Conservation (phyloP, 106 monocot species). For the Apostasia ramifera region DNA sequence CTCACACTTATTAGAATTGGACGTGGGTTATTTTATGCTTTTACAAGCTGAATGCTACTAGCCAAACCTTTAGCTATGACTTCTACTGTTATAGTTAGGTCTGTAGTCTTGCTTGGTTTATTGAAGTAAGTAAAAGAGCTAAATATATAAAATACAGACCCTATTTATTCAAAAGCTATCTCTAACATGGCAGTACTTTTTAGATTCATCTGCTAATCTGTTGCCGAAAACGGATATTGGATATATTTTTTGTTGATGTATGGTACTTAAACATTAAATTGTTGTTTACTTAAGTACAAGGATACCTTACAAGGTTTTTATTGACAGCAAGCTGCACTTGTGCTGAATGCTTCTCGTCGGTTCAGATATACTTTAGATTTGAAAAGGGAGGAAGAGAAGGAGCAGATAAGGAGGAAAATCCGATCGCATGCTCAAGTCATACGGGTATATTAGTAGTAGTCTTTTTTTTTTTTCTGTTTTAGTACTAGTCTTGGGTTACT, state of each 20-base stretch:
- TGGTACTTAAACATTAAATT: neutral
- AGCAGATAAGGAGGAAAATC: slow-evolving; percentile 71
- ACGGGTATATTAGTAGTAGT: slow-evolving; percentile 42
- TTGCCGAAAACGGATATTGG: neutral
- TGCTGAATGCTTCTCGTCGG: slow-evolving; percentile 91
- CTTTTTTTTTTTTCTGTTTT: slow-evolving; percentile 2
- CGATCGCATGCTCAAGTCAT: slow-evolving; percentile 96
- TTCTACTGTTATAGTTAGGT: too few relatives aligned
- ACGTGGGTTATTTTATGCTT: too few relatives aligned
- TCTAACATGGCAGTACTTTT: too few relatives aligned
- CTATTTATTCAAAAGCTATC: too few relatives aligned
- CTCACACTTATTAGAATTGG: too few relatives aligned
- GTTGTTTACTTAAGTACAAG: neutral
- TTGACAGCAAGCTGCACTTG: slow-evolving; percentile 91
- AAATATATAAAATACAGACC: too few relatives aligned
- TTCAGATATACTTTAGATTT: slow-evolving; percentile 95
- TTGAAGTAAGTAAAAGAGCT: too few relatives aligned
- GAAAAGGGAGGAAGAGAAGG: slow-evolving; percentile 83
- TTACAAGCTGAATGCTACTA: too few relatives aligned
- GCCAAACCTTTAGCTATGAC: too few relatives aligned
- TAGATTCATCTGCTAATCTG: too few relatives aligned
- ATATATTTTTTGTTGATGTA: neutral
- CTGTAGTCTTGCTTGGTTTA: too few relatives aligned
- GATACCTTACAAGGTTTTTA: neutral
- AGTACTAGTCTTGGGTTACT: too few relatives aligned